A percentile compares a stretch with the other conserved stretches of the same genome.
These are phyloP conservation scores for Pterulicium gracile DNA, from an alignment of 1,284 basidiomycete genomes.

Conservation along the genomic window DNA sequence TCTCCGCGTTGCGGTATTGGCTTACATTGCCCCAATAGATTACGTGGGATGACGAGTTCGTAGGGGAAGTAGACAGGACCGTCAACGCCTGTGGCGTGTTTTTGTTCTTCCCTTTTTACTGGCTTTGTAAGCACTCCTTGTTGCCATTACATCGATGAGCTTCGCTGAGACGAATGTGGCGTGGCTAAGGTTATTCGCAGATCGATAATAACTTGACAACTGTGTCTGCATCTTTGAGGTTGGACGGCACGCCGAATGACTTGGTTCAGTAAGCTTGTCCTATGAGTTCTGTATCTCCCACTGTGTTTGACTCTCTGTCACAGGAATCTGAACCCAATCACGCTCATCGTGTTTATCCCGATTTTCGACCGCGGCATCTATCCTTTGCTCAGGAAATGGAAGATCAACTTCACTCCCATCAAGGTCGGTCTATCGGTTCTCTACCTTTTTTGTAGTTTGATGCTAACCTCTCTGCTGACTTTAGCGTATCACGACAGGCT, in stretches of 20 bases:
- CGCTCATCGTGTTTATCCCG: constrained; percentile 38
- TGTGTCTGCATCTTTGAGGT: constrained; percentile 34
- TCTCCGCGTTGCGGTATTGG: constrained; percentile 17
- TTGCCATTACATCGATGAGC: not conserved
- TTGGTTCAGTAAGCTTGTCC: constrained; percentile 27
- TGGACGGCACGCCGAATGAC: constrained; percentile 48
- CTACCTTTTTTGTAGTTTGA: not conserved
- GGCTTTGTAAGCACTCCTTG: constrained; percentile 29
- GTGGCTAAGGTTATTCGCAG: constrained; percentile 31
- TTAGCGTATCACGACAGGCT: constrained; percentile 56
- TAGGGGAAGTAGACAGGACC: constrained; percentile 53
- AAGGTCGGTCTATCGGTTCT: not conserved
- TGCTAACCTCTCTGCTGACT: not conserved
- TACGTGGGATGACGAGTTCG: constrained; percentile 46
- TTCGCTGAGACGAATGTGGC: too few relatives aligned
- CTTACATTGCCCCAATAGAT: too few relatives aligned
- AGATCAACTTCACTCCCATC: constrained; percentile 49
- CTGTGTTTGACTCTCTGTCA: not conserved
- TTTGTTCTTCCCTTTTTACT: constrained; percentile 45
- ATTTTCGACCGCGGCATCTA: constrained; percentile 42
- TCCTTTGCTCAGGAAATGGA: constrained; percentile 36
- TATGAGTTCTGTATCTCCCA: not conserved
- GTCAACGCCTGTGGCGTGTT: constrained; percentile 60
- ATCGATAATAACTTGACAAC: constrained; percentile 46
- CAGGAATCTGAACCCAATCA: constrained; percentile 44